Evolutionary conservation across 2,329 filamentous ascomycete genomes (phyloP), one percentile per base, ranked within the genome.

Genomic region (Cladosporium oxysporum): DNA sequence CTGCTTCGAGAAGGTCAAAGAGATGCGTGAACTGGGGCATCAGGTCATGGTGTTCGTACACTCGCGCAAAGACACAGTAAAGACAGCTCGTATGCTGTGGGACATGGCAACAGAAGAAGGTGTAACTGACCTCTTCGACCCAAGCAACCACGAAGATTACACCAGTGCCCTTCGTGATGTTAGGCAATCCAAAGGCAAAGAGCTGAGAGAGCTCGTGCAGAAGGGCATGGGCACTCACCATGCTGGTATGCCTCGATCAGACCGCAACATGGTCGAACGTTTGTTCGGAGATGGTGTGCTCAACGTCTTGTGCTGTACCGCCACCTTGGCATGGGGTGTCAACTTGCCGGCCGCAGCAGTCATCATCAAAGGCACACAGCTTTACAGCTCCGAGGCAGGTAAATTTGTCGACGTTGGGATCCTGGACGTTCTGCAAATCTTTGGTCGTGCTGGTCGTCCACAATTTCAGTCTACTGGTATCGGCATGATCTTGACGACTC

Each of bases 11-110:
- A 99, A 99, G 76, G 93, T 97, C 57, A 90, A 89, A 71, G 91
- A 95, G 62, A 97, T 99, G 93, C 83, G 99, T 3, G 88, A 93
- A 75, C 83, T 84, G 66, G 93, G 91, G n/a, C 95, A 99, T 74
- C 95, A 99, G 77, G 87, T 99, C 70, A 99, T 99, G 96, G 94
- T 99, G 0, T 99, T 99, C 77, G 96, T 99, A 12, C 96, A 99
- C 77, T 97, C 94, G 0, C 87, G 95, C 29, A 93, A 96, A 76
- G 96, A 99, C 72, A 99, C 96, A 0, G 88, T 96, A 70, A 86
- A 90, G 68, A 96, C 94, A 1, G 93, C 95, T 55, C 90, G 91
- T 70, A 92, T 90, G 82, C 82, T 99, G 29, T 88, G 91, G 68
- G 90, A 97, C 71, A 93, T 95, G 82, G 95, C 95, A 1, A 83